Evolutionary conservation across 371 early-diverging fungal species (phyloP).

Genomic region (Fennellomyces sp.): DNA sequence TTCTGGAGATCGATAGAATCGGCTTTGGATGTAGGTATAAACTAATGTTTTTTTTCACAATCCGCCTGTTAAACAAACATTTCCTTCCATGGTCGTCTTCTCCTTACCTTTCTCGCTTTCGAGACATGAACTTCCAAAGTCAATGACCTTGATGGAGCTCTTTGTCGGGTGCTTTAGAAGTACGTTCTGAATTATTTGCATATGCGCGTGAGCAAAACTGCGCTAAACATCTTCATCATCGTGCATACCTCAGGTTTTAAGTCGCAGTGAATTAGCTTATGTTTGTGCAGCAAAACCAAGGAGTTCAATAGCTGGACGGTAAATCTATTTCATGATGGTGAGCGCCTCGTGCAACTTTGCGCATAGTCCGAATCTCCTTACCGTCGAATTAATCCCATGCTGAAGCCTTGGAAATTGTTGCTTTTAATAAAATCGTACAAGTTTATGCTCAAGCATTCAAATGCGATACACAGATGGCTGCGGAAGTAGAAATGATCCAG

Average conservation of each 20-base stretch:
- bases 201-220: not conserved
- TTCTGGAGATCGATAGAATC: constrained; percentile 98
- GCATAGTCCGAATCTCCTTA: constrained; percentile 19
- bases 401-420: constrained; percentile 91
- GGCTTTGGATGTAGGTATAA: constrained; percentile 97
- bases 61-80: constrained; percentile 55
- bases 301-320: constrained; percentile 85
- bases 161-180: constrained; percentile 73
- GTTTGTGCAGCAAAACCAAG: constrained; percentile 66
- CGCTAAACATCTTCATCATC: not conserved
- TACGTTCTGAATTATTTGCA: constrained; percentile 56
- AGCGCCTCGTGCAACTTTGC: not conserved
- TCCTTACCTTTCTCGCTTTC: constrained; percentile 71
- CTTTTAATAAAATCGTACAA: constrained; percentile 96
- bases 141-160: constrained; percentile 95
- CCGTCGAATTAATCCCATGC: constrained; percentile 75
- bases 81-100: too few species aligned
- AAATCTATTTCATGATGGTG: constrained; percentile 47
- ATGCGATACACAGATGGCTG: constrained; percentile 94
- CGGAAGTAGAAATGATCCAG: constrained; percentile 91
- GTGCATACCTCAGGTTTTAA: constrained; percentile 89
- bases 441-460: constrained; percentile 94
- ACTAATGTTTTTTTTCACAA: too few species aligned
- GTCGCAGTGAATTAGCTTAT: constrained; percentile 94
- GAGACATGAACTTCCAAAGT: constrained; percentile 95